Evolutionary conservation across 495 filamentous ascomycete genomes (phyloP), one percentile per base, ranked within the genome.

Genomic region (Penicilliopsis zonata): DNA sequence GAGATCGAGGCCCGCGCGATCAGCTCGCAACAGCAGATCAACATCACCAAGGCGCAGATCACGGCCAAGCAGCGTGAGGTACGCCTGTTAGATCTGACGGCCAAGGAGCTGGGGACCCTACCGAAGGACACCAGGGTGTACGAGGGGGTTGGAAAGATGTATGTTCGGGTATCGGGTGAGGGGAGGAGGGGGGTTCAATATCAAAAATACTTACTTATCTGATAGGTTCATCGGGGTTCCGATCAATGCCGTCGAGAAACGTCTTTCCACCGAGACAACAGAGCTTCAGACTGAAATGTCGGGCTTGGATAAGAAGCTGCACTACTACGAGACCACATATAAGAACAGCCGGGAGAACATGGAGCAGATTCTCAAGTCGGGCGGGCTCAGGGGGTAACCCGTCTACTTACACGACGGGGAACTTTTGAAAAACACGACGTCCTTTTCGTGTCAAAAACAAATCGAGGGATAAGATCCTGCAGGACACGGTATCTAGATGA

Each of bases 141-240:
- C 43, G 88, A 95, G 53, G 88, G 88, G 2, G 81, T 95, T 4
- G 90, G 90, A 14, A 95, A 94, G 65, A 95, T 98, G 90, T 94
- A 53, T 51, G 80, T 55, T 12, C 15, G 25, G 13, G 28, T 9
- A 35, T 31, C 25, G 25, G 14, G 14, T 12, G 10, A 27, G 14
- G 14, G 10, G 4, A 27, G n/a, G 25, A 27, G 21, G 21, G 10
- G 21, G 10, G 10, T 6, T 6, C 21, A 23, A 23, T 27, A 27
- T 4, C 10, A 33, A 25, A 9, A 6, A 33, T 18, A 6, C 31
- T 36, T 3, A 23, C 13, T 20, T 22, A 23, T 14, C 25, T 14
- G 8, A 0, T 43, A 96, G 90, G 88, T 95, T 96, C 57, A 77
- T 94, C 22, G 69, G 73, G 20, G 73, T 79, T 26, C 78, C 81